Evolutionary conservation across 2,329 filamentous ascomycete species (phyloP).

Genomic region (Sporothrix protearum): DNA sequence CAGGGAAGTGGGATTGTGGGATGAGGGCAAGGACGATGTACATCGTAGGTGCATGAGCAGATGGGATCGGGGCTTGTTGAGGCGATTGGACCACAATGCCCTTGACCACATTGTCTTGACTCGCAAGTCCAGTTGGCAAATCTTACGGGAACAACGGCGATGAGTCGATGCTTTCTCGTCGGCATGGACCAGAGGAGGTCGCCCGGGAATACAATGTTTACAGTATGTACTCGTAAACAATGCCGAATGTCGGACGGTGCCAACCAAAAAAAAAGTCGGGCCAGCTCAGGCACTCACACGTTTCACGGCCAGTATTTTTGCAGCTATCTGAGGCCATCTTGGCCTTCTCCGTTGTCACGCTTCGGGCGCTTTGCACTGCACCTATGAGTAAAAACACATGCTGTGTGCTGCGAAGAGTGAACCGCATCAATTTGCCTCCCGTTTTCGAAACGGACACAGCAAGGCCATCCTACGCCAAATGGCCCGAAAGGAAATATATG

Average conservation of each 20-base stretch:
- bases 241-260: too few relatives aligned
- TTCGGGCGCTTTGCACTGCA: not conserved
- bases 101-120: not conserved
- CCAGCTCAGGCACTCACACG: not conserved
- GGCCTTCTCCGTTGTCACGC: not conserved
- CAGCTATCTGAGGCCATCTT: not conserved
- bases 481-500: too few relatives aligned
- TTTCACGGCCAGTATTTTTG: not conserved
- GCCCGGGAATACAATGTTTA: not conserved
- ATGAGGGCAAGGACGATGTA: not conserved
- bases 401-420: not conserved
- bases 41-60: too few relatives aligned
- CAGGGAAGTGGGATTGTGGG: not conserved
- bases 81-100: too few relatives aligned
- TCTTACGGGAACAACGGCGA: not conserved
- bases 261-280: not conserved
- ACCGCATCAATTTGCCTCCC: not conserved
- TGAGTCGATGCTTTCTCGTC: not conserved
- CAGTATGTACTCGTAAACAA: not conserved
- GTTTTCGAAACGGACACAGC: constrained; percentile 8
- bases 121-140: not conserved
- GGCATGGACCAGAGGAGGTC: not conserved
- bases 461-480: not conserved
- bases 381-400: not conserved
- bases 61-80: not conserved